Evolutionary conservation across 164 flowering plant species (phyloP).

Genomic region (Paratinospora sagittata): DNA sequence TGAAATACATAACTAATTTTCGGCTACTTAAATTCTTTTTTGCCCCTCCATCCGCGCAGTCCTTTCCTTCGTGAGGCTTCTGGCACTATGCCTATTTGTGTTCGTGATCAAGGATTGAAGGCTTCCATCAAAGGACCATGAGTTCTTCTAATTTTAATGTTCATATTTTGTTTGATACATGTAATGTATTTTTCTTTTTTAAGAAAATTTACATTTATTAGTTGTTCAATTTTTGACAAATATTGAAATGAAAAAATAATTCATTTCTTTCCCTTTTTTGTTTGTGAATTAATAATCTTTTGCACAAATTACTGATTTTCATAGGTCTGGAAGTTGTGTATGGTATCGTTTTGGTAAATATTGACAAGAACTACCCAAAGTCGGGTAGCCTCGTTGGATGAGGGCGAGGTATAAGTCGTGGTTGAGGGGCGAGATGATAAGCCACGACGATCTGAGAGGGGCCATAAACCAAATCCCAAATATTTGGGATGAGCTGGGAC

Average conservation of each 20-base stretch:
- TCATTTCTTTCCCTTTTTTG: neutral
- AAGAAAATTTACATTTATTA: too few relatives aligned
- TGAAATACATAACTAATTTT: neutral
- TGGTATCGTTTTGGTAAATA: too few relatives aligned
- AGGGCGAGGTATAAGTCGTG: too few relatives aligned
- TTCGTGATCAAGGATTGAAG: neutral
- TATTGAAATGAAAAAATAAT: neutral
- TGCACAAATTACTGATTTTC: too few relatives aligned
- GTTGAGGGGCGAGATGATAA: too few relatives aligned
- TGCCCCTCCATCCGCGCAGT: neutral
- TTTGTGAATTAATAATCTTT: neutral
- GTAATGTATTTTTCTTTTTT: neutral
- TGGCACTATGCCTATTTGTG: neutral
- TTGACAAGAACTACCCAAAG: too few relatives aligned
- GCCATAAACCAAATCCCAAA: too few relatives aligned
- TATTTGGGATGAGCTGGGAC: too few relatives aligned
- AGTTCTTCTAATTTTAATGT: neutral
- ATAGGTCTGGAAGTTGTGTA: too few relatives aligned
- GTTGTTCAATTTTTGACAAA: neutral
- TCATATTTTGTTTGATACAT: constrained; percentile 1
- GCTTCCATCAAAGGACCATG: neutral
- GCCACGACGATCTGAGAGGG: too few relatives aligned
- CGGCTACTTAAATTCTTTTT: neutral
- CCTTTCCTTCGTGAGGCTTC: neutral
- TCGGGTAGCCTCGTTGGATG: too few relatives aligned